Evolutionary conservation across 768 basidiomycete genomes (phyloP).

Genomic region (Xanthoconium purpureum): DNA sequence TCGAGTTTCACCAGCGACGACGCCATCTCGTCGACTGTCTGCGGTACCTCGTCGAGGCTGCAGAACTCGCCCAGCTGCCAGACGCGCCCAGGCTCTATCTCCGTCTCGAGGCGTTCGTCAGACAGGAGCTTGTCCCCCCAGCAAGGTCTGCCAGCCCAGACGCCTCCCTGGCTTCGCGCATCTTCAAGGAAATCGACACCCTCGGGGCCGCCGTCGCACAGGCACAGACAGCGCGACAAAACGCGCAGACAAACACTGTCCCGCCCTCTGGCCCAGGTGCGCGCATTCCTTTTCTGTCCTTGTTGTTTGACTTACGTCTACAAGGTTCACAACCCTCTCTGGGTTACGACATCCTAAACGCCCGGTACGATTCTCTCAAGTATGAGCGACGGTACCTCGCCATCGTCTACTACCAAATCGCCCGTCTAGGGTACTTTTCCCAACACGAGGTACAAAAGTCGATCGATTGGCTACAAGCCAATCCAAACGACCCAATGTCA

Average conservation of each 20-base stretch:
- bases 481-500: conserved; percentile 65
- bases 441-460: conserved; percentile 58
- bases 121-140: conserved; percentile 49
- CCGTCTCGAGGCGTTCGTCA: conserved; percentile 54
- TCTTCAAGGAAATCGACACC: conserved; percentile 64
- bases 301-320: conserved; percentile 2
- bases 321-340: conserved; percentile 46
- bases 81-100: conserved; percentile 47
- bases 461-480: conserved; percentile 67
- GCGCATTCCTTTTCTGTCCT: background rate
- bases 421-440: conserved; percentile 59
- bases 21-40: conserved; percentile 70
- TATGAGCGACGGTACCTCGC: conserved; percentile 71
- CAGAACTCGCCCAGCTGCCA: conserved; percentile 45
- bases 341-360: conserved; percentile 63
- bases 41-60: conserved; percentile 61
- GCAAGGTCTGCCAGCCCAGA: conserved; percentile 35
- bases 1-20: conserved; percentile 67
- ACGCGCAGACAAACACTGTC: conserved; percentile 56
- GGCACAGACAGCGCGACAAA: conserved; percentile 57
- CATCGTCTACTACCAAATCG: conserved; percentile 58
- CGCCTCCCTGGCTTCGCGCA: conserved; percentile 46
- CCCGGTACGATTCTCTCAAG: conserved; percentile 69
- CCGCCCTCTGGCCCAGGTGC: conserved; percentile 55
- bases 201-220: conserved; percentile 51